phyloP scores from a whole-genome alignment of 768 basidiomycete genomes.

The Psilocybe cyanescens region DNA sequence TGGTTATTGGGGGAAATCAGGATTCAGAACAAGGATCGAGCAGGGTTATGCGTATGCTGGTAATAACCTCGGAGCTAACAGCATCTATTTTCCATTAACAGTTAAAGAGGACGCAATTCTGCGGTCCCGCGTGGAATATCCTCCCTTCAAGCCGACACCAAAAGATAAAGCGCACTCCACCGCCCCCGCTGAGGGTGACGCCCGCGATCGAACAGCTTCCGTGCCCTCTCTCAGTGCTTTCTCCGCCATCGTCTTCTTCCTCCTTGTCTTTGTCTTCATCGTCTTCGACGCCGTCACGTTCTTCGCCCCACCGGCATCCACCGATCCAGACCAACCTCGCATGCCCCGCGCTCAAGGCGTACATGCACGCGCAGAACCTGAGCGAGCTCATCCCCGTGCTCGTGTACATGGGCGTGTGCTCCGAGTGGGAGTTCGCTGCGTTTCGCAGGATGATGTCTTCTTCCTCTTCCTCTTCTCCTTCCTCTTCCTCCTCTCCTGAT shows the following conservation, averaged over 20 bases:
- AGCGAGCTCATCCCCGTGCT: slow-evolving; percentile 32
- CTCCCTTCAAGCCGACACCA: not conserved
- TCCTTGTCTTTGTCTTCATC: not conserved
- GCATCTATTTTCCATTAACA: not conserved
- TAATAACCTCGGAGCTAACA: no score
- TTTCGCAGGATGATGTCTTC: not conserved
- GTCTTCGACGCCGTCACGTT: not conserved
- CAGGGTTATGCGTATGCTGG: no score
- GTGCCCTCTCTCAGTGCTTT: not conserved
- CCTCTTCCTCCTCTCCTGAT: no score
- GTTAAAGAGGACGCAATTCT: not conserved
- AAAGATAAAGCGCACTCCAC: not conserved
- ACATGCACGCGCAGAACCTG: slow-evolving; percentile 22
- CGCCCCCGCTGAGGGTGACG: not conserved
- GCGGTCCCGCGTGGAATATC: not conserved
- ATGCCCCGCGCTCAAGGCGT: slow-evolving; percentile 16
- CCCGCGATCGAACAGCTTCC: not conserved
- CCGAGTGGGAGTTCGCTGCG: not conserved
- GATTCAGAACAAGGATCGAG: no score
- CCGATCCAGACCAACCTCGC: slow-evolving; percentile 11
- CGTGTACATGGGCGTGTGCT: slow-evolving; percentile 17
- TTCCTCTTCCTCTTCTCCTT: not conserved
- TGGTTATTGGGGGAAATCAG: no score
- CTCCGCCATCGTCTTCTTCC: not conserved
- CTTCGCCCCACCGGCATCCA: slow-evolving; percentile 24